Evolutionary conservation across 192 early-diverging fungal species (phyloP), one percentile per base, ranked within the genome.

Genomic region (Coemansia sp.): DNA sequence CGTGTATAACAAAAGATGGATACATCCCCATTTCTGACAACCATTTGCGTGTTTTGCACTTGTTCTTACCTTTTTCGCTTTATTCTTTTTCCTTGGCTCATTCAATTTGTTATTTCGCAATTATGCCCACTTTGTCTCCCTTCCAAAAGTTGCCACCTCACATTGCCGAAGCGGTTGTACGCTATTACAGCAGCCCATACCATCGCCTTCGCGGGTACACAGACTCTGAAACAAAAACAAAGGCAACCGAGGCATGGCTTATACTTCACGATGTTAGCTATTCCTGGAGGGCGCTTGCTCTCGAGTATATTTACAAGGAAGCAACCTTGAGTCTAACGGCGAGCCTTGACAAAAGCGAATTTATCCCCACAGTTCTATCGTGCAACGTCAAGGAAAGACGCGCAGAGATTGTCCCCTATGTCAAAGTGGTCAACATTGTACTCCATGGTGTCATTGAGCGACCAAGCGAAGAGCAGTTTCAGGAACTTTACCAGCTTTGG

Each of bases 261-360:
- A n/a, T n/a, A n/a, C n/a, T n/a, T n/a, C n/a, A n/a, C n/a, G n/a
- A n/a, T n/a, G n/a, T n/a, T n/a, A n/a, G n/a, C n/a, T n/a, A n/a
- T n/a, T n/a, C n/a, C n/a, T n/a, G n/a, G n/a, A n/a, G n/a, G n/a
- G n/a, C n/a, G n/a, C n/a, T n/a, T n/a, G n/a, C n/a, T n/a, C n/a
- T n/a, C n/a, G n/a, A n/a, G n/a, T n/a, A n/a, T n/a, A n/a, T n/a
- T n/a, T n/a, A n/a, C n/a, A n/a, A n/a, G n/a, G n/a, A n/a, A n/a
- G n/a, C n/a, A n/a, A n/a, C n/a, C 43, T 44, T 63, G 64, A 62
- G 3, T n/a, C 20, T 15, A 60, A 51, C 68, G 18, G 46, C n/a
- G 6, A 14, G 18, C 1, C 12, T 48, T 48, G 14, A n/a, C 46
- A 15, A 48, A 48, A 48, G 46, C 1, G n/a, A n/a, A 48, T 48